Conservation (phyloP, 192 early-diverging fungal species). For the Dimargaris cristalligena region DNA sequence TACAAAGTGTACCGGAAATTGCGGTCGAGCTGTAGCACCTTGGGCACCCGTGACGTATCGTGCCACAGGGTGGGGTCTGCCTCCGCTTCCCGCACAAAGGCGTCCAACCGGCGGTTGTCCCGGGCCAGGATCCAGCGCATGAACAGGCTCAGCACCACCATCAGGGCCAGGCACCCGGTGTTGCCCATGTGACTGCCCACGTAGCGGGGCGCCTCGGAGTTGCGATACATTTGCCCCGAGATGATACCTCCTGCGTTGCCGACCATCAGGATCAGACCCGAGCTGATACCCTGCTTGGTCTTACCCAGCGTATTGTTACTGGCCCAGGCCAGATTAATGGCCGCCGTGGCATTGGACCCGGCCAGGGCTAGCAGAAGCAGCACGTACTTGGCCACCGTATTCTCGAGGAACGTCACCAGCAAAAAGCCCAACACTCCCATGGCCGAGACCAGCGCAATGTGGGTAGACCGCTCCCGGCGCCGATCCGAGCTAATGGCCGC, state of each 20-base stretch:
- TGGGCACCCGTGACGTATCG: background rate
- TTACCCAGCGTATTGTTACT: conserved; percentile 1
- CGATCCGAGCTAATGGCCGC: conserved; percentile 29
- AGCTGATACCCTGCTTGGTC: background rate
- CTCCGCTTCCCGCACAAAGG: background rate
- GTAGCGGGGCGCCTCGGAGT: background rate
- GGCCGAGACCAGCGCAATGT: conserved; percentile 6
- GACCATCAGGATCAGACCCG: background rate
- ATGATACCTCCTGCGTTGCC: conserved; percentile 9
- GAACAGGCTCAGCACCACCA: background rate
- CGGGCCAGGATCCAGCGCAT: background rate
- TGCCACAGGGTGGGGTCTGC: background rate
- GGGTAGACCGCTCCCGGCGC: conserved; percentile 22
- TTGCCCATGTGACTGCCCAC: background rate
- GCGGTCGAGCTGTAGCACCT: background rate
- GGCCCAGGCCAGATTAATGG: conserved; percentile 2
- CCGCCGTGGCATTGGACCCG: background rate
- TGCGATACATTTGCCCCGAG: conserved; percentile 10
- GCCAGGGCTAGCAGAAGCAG: background rate
- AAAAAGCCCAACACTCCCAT: background rate
- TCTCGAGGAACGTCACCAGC: background rate
- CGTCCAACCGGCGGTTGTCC: background rate
- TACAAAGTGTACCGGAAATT: background rate
- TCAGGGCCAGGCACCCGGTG: background rate
- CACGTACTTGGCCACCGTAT: conserved; percentile 1